Base-by-base conservation (phyloP, 73 alveolate genomes). In the Paramecium primaurelia region DNA sequence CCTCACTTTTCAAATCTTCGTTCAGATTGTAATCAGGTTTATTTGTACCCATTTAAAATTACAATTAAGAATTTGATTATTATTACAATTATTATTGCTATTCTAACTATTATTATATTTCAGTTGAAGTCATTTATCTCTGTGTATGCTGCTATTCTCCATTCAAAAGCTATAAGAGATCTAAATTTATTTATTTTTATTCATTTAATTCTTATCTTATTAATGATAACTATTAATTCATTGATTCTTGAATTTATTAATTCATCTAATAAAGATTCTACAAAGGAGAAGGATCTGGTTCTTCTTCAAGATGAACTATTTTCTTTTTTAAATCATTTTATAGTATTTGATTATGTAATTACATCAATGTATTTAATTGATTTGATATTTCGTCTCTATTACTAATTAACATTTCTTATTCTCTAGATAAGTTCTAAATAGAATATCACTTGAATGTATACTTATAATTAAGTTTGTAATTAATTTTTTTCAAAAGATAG, bases 311-410 rank as follows among this genome's bases (percentile, higher is more conserved):
- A 18, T 77, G 40, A 4, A 26, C 49, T 22, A 77, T 77, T 44
- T 77, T 77, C 16, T 77, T 77, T 32, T 77, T 77, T 38, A 77
- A 42, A 42, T 77, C 89, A 77, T 77, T 77, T 77, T 77, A 12
- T 4, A 77, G 71, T 32, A 77, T 77, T 77, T 77, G 22, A 42
- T 77, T 77, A 44, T 77, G 89, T 25, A 77, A 37, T 44, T 77
- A 42, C 89, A 77, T 77, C 22, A 77, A 42, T 9, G 64, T 77
- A 42, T 18, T 77, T 77, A 77, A 44, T 77, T 77, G 18, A 44
- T 77, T 28, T 18, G 71, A 40, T 1, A 77, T 20, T 20, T 77
- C 89, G 42, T 77, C 89, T 37, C 89, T 77, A 37, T 44, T 22
- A 18, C 44, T 40, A 16, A 18, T 40, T 16, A 77, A 2, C 49